Percentiles rank a stretch among this genome's conserved stretches.
Evolutionary conservation across 2,329 filamentous ascomycete genomes (phyloP).

Genomic region (Diaporthe sp.): DNA sequence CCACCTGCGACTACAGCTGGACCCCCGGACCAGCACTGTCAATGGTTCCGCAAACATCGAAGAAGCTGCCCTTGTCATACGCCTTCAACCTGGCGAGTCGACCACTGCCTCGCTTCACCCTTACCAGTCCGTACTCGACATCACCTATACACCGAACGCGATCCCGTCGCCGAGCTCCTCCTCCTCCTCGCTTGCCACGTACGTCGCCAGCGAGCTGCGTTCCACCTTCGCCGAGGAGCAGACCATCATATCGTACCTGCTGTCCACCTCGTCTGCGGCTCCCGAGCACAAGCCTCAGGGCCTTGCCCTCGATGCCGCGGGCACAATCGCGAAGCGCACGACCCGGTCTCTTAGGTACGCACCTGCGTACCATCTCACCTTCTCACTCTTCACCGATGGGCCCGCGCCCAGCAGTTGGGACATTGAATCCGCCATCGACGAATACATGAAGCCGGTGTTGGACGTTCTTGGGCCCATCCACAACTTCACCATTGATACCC

Average conservation of each 20-base stretch:
- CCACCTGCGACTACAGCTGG: slow-evolving; percentile 80
- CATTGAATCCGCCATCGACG: slow-evolving; percentile 83
- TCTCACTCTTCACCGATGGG: slow-evolving; percentile 91
- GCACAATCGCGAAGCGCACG: slow-evolving; percentile 76
- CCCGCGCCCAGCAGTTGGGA: slow-evolving; percentile 89
- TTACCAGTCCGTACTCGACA: slow-evolving; percentile 79
- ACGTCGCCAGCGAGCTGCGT: slow-evolving; percentile 83
- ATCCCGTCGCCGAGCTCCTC: slow-evolving; percentile 77
- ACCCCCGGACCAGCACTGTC: slow-evolving; percentile 55
- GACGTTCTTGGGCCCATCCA: slow-evolving; percentile 85
- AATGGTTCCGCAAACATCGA: slow-evolving; percentile 56
- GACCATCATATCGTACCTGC: slow-evolving; percentile 82
- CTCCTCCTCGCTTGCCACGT: slow-evolving; percentile 81
- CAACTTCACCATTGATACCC: slow-evolving; percentile 96
- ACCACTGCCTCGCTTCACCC: slow-evolving; percentile 76
- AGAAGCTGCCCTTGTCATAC: slow-evolving; percentile 77
- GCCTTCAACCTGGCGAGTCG: slow-evolving; percentile 75
- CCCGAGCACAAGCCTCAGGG: slow-evolving; percentile 57
- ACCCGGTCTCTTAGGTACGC: slow-evolving; percentile 92
- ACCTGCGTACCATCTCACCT: slow-evolving; percentile 93
- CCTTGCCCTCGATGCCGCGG: slow-evolving; percentile 65
- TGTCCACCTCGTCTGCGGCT: slow-evolving; percentile 69
- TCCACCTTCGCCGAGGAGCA: slow-evolving; percentile 90
- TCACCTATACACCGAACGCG: slow-evolving; percentile 81
- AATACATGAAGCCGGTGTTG: slow-evolving; percentile 87